These are phyloP conservation scores for Blastocystis sp. DNA, from an alignment of 352 stramenopile species.

Conservation along the genomic window DNA sequence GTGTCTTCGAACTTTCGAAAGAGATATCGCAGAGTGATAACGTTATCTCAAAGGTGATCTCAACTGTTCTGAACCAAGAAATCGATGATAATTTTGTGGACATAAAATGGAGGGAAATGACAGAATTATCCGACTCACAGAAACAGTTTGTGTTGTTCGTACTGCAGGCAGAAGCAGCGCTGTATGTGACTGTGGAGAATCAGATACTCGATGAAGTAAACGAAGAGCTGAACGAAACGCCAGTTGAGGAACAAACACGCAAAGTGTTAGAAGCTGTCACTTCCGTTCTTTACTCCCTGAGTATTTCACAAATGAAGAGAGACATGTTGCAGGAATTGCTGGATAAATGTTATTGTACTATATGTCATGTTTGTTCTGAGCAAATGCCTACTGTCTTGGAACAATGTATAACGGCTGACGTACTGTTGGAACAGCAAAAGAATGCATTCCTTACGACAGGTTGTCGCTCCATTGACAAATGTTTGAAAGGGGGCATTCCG, in stretches of 20 bases:
- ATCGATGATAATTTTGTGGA: background rate
- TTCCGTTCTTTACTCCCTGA: background rate
- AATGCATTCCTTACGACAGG: background rate
- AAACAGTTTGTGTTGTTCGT: background rate
- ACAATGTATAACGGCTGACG: background rate
- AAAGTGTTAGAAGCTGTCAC: background rate
- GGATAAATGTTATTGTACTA: background rate
- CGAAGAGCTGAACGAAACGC: background rate
- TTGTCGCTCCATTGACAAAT: constrained; percentile 32
- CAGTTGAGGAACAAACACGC: background rate
- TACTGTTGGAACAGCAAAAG: background rate
- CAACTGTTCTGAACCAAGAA: background rate
- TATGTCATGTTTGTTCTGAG: background rate
- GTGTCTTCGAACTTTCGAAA: background rate
- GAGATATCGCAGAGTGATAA: background rate
- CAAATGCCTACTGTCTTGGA: background rate
- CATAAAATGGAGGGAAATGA: background rate
- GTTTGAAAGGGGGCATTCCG: constrained; percentile 36
- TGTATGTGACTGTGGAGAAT: background rate
- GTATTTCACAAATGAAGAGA: background rate
- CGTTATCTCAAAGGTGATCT: background rate
- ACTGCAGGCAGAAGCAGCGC: background rate
- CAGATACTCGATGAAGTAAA: background rate
- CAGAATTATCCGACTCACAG: background rate
- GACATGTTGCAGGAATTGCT: background rate